Conservation (phyloP, 306 rosid species). For the Sicyos baderoa region DNA sequence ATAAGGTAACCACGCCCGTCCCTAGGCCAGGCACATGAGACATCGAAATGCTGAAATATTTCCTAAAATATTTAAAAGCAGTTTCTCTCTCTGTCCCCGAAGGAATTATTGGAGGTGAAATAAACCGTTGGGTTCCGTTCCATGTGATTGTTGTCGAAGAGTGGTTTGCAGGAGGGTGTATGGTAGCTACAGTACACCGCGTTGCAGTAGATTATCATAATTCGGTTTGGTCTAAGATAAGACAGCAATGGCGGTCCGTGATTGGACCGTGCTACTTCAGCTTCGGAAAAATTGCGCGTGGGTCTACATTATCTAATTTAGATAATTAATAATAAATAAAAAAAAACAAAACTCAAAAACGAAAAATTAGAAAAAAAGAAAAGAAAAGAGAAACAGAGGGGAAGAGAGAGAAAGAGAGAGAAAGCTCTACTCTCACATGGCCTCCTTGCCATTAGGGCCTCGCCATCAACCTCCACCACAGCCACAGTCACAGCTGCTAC, state of each 20-base stretch:
- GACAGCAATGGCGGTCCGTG: slow-evolving; percentile 5
- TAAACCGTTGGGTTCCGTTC: slow-evolving; percentile 14
- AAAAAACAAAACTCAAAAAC: neutral
- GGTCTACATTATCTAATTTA: slow-evolving; percentile 19
- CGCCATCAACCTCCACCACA: slow-evolving; percentile 50
- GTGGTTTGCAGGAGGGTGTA: slow-evolving; percentile 2
- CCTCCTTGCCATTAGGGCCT: slow-evolving; percentile 79
- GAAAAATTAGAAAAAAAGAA: neutral
- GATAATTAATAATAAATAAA: neutral
- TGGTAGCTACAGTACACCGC: neutral
- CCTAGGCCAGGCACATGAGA: too few relatives aligned
- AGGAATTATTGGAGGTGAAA: slow-evolving; percentile 13
- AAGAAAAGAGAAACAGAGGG: neutral
- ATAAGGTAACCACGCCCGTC: too few relatives aligned
- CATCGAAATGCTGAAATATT: too few relatives aligned
- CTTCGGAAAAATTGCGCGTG: slow-evolving; percentile 7
- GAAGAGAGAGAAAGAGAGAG: slow-evolving; percentile 13
- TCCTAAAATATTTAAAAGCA: neutral
- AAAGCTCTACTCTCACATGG: slow-evolving; percentile 45
- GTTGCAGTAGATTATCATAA: neutral
- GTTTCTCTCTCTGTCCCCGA: neutral
- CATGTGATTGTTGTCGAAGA: slow-evolving; percentile 19
- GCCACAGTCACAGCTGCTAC: slow-evolving; percentile 23
- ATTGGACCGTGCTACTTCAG: slow-evolving; percentile 9
- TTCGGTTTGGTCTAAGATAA: slow-evolving; percentile 5